Base-by-base conservation (phyloP, 371 early-diverging fungal genomes). In the Mortierella sp. region DNA sequence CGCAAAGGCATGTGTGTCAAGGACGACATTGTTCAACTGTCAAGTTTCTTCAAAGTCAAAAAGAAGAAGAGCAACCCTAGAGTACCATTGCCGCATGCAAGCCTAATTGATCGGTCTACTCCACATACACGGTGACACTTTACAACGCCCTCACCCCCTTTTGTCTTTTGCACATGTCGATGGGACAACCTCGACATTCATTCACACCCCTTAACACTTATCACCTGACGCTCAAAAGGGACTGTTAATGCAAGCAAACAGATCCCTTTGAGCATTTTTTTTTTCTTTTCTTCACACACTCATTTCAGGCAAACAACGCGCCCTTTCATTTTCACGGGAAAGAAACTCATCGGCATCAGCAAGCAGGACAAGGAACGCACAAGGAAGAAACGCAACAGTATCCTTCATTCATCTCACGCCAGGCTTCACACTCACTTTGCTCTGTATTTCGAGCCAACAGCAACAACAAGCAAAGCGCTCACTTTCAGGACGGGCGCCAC, bases 231-330 rank as follows among this genome's bases (percentile, higher is more conserved):
- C 0, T 50, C 43, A 40, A 21, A 0, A 21, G 43, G 21, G 67
- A 67, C 67, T 67, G 67, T 10, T 37, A 40, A 34, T 16, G 57
- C 57, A 24, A 67, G 67, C 34, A 67, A 67, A 67, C 67, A 67
- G 67, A 67, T 67, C 67, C 67, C 34, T 61, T 59, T 31, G 21
- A n/a, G 28, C 21, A 24, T 37, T 40, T 64, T 37, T 67, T 67
- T 67, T 40, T 59, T 59, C 21, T 19, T 64, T 21, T 37, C 16
- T 61, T 37, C 34, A 37, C 3, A 40, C 6, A 40, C 24, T 40
- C 34, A 34, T 21, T 21, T 3, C 34, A 37, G 67, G 37, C 37
- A 2, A 24, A 10, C 8, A 67, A 40, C 67, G 24, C 67, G 40
- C 67, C 37, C 6, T 21, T 19, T 10, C 43, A n/a, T n/a, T 24